These are phyloP conservation scores for Alisma plantagoaquatica DNA, from an alignment of 106 monocot species.

Conservation along the genomic window DNA sequence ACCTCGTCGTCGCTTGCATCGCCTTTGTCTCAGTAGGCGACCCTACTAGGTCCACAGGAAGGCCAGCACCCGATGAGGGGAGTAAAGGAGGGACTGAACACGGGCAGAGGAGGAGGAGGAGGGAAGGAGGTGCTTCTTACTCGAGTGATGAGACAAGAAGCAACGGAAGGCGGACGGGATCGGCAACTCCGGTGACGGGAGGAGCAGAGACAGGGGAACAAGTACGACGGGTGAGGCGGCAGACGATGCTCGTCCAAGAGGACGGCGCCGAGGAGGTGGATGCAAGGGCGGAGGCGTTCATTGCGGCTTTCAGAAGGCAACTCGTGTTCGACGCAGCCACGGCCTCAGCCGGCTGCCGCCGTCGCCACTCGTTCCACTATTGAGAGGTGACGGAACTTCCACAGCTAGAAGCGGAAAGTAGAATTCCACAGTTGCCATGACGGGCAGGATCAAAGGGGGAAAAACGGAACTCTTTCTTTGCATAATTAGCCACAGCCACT, in stretches of 20 bases:
- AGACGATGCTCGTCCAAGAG: no score
- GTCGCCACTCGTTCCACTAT: constrained; percentile 5
- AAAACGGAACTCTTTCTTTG: no score
- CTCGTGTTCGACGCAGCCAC: constrained; percentile 56
- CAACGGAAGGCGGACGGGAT: background rate
- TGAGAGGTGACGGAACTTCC: background rate
- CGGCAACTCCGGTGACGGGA: no score
- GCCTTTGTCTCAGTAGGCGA: constrained; percentile 21
- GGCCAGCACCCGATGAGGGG: background rate
- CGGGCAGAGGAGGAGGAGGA: constrained; percentile 2
- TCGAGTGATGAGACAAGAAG: background rate
- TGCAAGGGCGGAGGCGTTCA: constrained; percentile 63
- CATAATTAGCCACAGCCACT: no score
- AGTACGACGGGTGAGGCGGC: no score
- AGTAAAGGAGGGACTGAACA: background rate
- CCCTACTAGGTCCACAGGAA: background rate
- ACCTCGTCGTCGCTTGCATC: constrained; percentile 42
- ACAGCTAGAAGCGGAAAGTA: no score
- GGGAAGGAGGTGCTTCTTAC: constrained; percentile 2
- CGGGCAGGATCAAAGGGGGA: no score
- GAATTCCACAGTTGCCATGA: no score
- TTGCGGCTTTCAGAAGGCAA: constrained; percentile 45
- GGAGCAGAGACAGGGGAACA: constrained; percentile 3
- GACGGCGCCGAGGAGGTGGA: constrained; percentile 50
- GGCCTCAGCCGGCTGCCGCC: constrained; percentile 1